Conservation (phyloP, 805 yeast species). For the Metschnikowia koreensis region DNA sequence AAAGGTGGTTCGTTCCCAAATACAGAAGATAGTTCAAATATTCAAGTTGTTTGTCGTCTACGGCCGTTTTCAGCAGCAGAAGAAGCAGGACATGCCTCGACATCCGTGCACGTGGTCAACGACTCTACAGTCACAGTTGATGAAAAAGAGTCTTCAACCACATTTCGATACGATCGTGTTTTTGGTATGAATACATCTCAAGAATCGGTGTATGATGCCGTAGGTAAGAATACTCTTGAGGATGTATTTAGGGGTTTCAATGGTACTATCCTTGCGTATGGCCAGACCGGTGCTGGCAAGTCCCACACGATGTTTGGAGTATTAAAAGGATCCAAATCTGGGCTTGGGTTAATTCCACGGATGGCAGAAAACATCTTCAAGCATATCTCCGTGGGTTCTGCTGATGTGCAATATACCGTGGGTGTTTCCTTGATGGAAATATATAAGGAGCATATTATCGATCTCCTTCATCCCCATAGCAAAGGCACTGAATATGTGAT, state of each 20-base stretch:
- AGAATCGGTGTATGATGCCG: conserved; percentile 54
- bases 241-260: conserved; percentile 75
- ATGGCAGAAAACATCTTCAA: conserved; percentile 64
- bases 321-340: conserved; percentile 17
- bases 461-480: conserved; percentile 48
- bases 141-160: conserved; percentile 25
- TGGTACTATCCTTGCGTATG: conserved; percentile 75
- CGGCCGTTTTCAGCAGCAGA: conserved; percentile 53
- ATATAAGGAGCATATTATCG: conserved; percentile 73
- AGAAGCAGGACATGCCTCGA: conserved; percentile 17
- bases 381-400: conserved; percentile 45
- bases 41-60: conserved; percentile 71
- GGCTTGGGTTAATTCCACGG: conserved; percentile 68
- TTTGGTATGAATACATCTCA: conserved; percentile 55
- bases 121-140: conserved; percentile 27
- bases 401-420: conserved; percentile 60
- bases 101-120: conserved; percentile 20
- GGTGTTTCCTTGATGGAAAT: conserved; percentile 77
- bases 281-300: conserved; percentile 78
- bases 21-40: conserved; percentile 26
- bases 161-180: conserved; percentile 64
- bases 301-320: conserved; percentile 74
- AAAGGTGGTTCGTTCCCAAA: background rate
- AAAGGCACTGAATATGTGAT: conserved; percentile 42
- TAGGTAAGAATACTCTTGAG: conserved; percentile 60